Evolutionary conservation across 805 yeast genomes (phyloP), one percentile per base, ranked within the genome.

Genomic region (Kockiozyma suomiensis): DNA sequence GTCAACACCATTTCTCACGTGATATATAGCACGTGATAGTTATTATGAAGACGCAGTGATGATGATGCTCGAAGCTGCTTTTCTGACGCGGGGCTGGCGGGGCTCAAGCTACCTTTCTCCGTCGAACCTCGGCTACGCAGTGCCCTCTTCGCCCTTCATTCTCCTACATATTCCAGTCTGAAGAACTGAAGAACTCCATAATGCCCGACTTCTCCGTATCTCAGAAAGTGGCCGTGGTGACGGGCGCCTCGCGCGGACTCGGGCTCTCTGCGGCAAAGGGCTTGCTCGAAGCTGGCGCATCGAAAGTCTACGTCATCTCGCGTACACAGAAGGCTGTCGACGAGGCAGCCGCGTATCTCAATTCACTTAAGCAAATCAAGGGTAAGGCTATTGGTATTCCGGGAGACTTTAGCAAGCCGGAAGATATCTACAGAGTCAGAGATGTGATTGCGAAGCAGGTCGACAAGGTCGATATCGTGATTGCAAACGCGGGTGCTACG

Each of bases 401-500:
- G 0, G 64, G 54, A 3, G 88, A 86, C 68, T 73, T 84, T 56
- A 78, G 85, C 17, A 75, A 72, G 40, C 80, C 78, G 40, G 75
- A 70, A 12, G 87, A 86, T 8, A 78, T 79, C 51, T 73, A 75
- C 55, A 64, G 72, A 21, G 79, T 87, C 62, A 73, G 68, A 50
- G 72, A 76, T 4, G 78, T 76, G 40, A 80, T 81, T 15, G 61
- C 71, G 15, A 70, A 73, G 58, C 45, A 46, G 25, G 70, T 69
- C 21, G 80, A 81, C 26, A 76, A 78, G 67, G 78, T 86, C 38
- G 84, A 87, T 71, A 85, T 87, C 61, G 77, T 87, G 63, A 78
- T 85, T 67, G 89, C 91, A 50, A 87, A 87, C 68, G 92, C 93
- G 4, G 93, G 93, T 32, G 90, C 91, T 7, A 74, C 86, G 13